Base-by-base conservation (phyloP, 108 stramenopile species). In the Conticribra guillardii region DNA sequence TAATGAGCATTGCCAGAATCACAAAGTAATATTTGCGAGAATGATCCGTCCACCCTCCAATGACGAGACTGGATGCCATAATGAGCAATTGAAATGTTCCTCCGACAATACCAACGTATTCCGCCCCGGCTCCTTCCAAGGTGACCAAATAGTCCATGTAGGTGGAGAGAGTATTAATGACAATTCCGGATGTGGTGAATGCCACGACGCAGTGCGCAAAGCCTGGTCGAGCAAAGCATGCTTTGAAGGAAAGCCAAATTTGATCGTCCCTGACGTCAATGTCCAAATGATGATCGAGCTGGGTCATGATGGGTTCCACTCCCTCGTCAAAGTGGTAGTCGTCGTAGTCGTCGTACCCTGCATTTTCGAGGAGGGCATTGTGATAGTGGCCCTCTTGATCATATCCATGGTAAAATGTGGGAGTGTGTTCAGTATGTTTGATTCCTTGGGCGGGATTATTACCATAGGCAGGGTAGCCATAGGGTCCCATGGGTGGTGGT, bases 131-230 rank as follows among this genome's bases (percentile, higher is more conserved):
- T 14, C 94, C 94, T 65, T 89, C 87, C 65, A 95, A 59, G 14
- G 89, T 85, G 27, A 95, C 91, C 14, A 95, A 82, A 61, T 95
- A 95, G 71, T 95, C 94, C 94, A 95, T 95, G 73, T 76, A 95
- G 1, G 94, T 95, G n/a, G 87, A 89, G 17, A 95, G 68, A 0
- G 94, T 95, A 60, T 95, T 95, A 75, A 95, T 89, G 28, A 95
- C 89, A 54, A 95, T 92, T 17, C 91, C 94, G 19, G 83, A 83
- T 11, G 87, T 91, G 7, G 94, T 91, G 54, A 95, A 95, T 4
- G 91, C 79, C 14, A 87, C 89, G 29, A 95, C 80, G 32, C 87
- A 84, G 52, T 95, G 94, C 46, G 87, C 67, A 65, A 95, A 95
- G 0, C 94, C 94, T 23, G 65, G 71, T 21, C 94, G 83, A 4